Evolutionary conservation across 257 asterid genomes (phyloP).

Genomic region (Penstemon newberryi): DNA sequence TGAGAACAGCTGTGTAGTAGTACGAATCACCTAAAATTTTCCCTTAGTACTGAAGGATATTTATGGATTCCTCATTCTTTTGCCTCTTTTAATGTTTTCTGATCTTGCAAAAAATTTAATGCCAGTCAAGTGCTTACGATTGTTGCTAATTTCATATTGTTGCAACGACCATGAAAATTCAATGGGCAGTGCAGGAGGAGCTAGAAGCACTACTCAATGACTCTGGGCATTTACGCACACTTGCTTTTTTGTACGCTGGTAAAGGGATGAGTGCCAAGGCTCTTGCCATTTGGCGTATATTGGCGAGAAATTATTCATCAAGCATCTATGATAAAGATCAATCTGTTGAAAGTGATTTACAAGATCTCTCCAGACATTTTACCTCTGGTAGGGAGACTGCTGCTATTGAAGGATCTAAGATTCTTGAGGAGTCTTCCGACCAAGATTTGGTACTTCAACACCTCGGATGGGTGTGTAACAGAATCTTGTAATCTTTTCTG

Average conservation of each 20-base stretch:
- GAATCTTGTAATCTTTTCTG: constrained; percentile 8
- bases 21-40: constrained; percentile 38
- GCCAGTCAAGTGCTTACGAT: constrained; percentile 12
- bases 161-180: constrained; percentile 48
- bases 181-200: constrained; percentile 99
- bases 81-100: constrained; percentile 1
- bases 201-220: constrained; percentile 81
- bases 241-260: constrained; percentile 89
- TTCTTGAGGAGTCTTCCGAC: constrained; percentile 84
- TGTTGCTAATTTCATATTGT: constrained; percentile 19
- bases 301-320: constrained; percentile 69
- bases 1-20: constrained; percentile 90
- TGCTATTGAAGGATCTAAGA: constrained; percentile 77
- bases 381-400: constrained; percentile 56
- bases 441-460: constrained; percentile 88
- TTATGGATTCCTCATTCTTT: background rate
- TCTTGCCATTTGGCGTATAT: constrained; percentile 81
- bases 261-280: constrained; percentile 92
- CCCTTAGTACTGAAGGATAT: constrained; percentile 2
- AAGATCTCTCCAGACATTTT: constrained; percentile 39
- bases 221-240: constrained; percentile 91
- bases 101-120: constrained; percentile 1
- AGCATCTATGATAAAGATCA: constrained; percentile 44
- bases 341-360: constrained; percentile 45
- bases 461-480: constrained; percentile 84